phyloP scores from a whole-genome alignment of 2,329 filamentous ascomycete genomes.

The Fusarium concolor region DNA sequence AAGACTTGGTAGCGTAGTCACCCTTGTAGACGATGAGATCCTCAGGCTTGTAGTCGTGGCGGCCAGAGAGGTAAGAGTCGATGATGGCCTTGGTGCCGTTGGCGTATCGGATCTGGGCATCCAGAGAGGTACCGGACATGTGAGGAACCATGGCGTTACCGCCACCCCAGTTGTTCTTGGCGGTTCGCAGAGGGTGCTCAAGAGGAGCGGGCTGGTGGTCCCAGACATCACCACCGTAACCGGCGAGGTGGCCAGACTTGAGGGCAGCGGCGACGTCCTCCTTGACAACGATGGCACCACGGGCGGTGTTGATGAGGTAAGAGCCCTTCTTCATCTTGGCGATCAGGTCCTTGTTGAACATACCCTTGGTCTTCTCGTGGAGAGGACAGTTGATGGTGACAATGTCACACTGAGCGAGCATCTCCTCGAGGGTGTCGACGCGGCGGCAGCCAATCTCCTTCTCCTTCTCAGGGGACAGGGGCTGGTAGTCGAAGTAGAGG shows the following conservation, averaged over 20 bases:
- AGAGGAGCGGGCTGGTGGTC: conserved; percentile 96
- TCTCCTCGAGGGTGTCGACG: conserved; percentile 89
- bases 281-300: conserved; percentile 99
- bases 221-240: conserved; percentile 92
- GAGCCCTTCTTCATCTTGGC: conserved; percentile 98
- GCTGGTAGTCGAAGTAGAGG: conserved; percentile 99
- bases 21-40: conserved; percentile 92
- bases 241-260: conserved; percentile 89
- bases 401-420: conserved; percentile 93
- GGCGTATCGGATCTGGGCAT: conserved; percentile 94
- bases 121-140: conserved; percentile 99
- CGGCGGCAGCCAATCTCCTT: conserved; percentile 95
- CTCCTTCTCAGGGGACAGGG: conserved; percentile 84
- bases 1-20: conserved; percentile 95
- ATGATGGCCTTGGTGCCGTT: conserved; percentile 90
- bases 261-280: conserved; percentile 96
- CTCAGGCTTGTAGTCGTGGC: conserved; percentile 86
- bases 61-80: conserved; percentile 88
- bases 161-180: conserved; percentile 93
- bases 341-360: conserved; percentile 99
- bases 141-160: conserved; percentile 99
- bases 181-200: conserved; percentile 92
- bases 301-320: conserved; percentile 98
- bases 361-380: conserved; percentile 94
- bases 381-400: conserved; percentile 99